A percentile compares a stretch with the other conserved stretches of the same genome.
Conservation (phyloP, 257 asterid genomes). For the Solanum appendiculatum region DNA sequence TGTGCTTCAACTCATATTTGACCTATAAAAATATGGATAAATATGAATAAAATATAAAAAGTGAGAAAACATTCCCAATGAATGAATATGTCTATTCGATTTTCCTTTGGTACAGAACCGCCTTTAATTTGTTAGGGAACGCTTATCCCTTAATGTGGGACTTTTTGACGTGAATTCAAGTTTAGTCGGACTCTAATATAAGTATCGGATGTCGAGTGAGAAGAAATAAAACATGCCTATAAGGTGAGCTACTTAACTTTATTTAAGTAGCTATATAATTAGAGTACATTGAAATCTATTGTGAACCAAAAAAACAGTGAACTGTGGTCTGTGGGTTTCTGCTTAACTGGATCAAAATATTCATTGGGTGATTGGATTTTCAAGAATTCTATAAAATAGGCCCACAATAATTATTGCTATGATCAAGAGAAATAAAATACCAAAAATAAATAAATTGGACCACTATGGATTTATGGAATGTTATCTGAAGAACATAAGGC, state of each 20-base stretch:
- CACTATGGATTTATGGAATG: background rate
- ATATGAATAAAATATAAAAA: too few relatives aligned
- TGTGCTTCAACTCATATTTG: background rate
- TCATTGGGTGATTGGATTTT: background rate
- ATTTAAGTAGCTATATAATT: background rate
- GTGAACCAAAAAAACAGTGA: too few relatives aligned
- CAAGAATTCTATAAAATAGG: background rate
- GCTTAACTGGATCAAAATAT: background rate
- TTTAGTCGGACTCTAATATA: too few relatives aligned
- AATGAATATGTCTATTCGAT: too few relatives aligned
- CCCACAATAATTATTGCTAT: background rate
- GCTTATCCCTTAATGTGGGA: too few relatives aligned
- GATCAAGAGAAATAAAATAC: background rate
- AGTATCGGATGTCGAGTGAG: too few relatives aligned
- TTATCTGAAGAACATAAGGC: background rate
- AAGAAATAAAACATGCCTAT: too few relatives aligned
- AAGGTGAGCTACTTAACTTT: background rate
- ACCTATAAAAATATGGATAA: too few relatives aligned
- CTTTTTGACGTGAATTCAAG: too few relatives aligned
- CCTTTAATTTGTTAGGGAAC: too few relatives aligned
- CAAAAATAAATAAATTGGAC: background rate
- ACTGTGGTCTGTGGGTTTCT: background rate
- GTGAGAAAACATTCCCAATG: background rate
- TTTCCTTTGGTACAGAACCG: too few relatives aligned
- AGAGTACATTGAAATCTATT: too few relatives aligned